Conservation (phyloP, 345 rosid genomes). For the Melaleuca quinquenervia region DNA sequence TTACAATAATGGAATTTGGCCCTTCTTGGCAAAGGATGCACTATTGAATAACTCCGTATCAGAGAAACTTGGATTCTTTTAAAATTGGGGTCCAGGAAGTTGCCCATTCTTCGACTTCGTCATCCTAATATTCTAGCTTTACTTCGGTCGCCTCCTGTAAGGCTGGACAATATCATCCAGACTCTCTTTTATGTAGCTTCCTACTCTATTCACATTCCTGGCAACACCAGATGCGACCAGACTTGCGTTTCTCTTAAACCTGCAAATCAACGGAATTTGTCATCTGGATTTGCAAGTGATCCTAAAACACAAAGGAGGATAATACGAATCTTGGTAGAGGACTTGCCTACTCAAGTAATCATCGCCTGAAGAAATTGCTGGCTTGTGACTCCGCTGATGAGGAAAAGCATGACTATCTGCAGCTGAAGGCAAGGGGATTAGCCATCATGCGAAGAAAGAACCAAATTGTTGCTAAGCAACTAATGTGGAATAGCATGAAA, state of each 20-base stretch:
- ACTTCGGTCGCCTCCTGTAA: constrained; percentile 36
- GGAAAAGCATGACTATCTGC: constrained; percentile 28
- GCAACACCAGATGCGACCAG: constrained; percentile 59
- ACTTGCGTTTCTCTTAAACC: constrained; percentile 49
- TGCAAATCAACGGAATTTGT: constrained; percentile 8
- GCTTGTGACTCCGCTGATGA: constrained; percentile 26
- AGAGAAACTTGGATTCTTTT: background rate
- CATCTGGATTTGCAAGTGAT: background rate
- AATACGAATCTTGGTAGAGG: background rate
- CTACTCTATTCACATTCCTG: constrained; percentile 38
- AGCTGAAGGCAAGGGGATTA: background rate
- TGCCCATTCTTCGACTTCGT: background rate
- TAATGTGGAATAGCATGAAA: background rate
- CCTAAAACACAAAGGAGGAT: background rate
- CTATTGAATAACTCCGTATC: background rate
- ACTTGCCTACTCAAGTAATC: constrained; percentile 47
- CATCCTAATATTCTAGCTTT: background rate
- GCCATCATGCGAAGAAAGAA: background rate
- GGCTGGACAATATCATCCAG: constrained; percentile 41
- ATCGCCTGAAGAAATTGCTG: constrained; percentile 29
- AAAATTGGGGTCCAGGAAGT: background rate
- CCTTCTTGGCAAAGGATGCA: background rate
- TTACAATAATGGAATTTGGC: background rate
- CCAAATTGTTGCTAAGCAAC: background rate
- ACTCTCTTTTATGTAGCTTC: constrained; percentile 42